Base-by-base conservation (phyloP, 345 rosid genomes). In the Syzygium aromaticum region DNA sequence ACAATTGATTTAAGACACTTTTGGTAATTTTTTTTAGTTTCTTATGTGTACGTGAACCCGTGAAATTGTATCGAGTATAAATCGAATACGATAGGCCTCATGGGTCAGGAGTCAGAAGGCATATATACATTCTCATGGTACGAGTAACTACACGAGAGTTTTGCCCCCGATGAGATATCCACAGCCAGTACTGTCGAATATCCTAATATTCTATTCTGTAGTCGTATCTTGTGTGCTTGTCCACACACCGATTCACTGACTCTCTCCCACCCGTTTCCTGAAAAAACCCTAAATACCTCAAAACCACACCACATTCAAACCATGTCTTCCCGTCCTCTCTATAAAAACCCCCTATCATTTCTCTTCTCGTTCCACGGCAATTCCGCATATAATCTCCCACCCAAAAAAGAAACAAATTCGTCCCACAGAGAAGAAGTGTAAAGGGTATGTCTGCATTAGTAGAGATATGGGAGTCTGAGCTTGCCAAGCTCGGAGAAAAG, bases 381-480 rank as follows among this genome's bases (percentile, higher is more conserved):
- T 61, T 49, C 52, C 27, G 9, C 22, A 9, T 13, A 8, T 9
- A 54, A 54, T 3, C 86, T 56, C 28, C 86, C 12, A 56, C 73
- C 25, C 0, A 40, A 56, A 40, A 10, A 13, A 7, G 21, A 25
- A 85, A 51, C 54, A 73, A 38, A 4, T 1, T 13, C 10, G 25
- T 38, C 25, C 43, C 25, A 5, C 80, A 33, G 9, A 19, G 80
- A 4, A 73, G 14, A 17, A 73, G 23, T 49, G 25, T 73, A 25
- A 19, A 73, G 43, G 38, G 27, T 38, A 87, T 87, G 88, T 84
- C 86, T 84, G 88, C 86, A 46, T 54, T 87, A 0, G 83, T 84
- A 22, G 88, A 61, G 57, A 84, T 87, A 30, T 87, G 85, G 88
- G 86, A 49, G 52, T 61, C 52, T 14, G 89, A 87, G 86, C 84